Evolutionary conservation across 176 grass and related monocot species (phyloP).

Genomic region (Oryza punctata): DNA sequence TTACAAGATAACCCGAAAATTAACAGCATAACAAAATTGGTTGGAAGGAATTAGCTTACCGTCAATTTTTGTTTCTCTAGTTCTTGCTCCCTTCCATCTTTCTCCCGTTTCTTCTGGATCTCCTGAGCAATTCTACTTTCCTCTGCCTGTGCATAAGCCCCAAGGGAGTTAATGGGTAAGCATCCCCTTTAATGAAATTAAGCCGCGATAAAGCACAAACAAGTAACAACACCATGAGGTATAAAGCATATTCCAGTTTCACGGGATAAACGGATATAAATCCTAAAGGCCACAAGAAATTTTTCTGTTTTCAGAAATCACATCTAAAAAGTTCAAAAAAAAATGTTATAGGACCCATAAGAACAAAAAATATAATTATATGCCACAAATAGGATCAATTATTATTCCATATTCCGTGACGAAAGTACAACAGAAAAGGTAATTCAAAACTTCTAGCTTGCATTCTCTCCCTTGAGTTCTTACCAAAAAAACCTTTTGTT

Average conservation of each 20-base stretch:
- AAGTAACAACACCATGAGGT: not conserved
- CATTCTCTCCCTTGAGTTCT: not conserved
- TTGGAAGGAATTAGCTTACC: conserved; percentile 55
- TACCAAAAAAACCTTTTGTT: not conserved
- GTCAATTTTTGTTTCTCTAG: conserved; percentile 56
- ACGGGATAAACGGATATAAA: not conserved
- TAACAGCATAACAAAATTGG: conserved; percentile 26
- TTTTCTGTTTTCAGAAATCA: not conserved
- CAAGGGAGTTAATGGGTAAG: conserved; percentile 25
- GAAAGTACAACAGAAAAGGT: not conserved
- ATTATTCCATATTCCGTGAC: not conserved
- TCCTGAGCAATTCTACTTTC: conserved; percentile 82
- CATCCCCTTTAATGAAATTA: not conserved
- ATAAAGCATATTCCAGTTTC: conserved; percentile 10
- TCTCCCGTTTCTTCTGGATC: conserved; percentile 90
- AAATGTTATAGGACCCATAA: not conserved
- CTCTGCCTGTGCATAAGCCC: conserved; percentile 55
- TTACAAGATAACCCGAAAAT: conserved; percentile 48
- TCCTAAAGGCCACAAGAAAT: not conserved
- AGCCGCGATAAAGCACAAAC: not conserved
- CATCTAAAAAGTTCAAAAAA: not conserved
- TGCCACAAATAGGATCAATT: not conserved
- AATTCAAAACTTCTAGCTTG: not conserved
- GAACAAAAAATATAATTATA: not conserved
- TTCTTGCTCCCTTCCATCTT: conserved; percentile 70